Evolutionary conservation across 225 moss, liverwort and hornwort species (phyloP).

Genomic region (Physcomitrium patens): DNA sequence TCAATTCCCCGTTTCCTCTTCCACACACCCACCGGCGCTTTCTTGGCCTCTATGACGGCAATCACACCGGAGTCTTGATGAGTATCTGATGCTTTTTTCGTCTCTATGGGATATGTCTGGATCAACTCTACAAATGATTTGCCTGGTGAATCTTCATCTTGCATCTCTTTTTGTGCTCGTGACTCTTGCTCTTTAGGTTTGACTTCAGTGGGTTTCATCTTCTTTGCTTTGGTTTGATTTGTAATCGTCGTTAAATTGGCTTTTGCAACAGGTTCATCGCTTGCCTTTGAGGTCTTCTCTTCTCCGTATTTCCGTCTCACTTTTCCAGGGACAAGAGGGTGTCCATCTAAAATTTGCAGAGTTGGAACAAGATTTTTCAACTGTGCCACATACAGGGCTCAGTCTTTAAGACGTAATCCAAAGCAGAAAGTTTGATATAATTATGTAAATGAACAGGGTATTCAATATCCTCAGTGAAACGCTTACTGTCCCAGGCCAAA

Average conservation of each 20-base stretch:
- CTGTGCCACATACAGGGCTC: constrained; percentile 39
- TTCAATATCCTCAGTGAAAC: constrained; percentile 6
- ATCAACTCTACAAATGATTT: constrained; percentile 52
- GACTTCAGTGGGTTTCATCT: background rate
- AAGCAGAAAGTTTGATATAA: background rate
- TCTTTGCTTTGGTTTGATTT: constrained; percentile 31
- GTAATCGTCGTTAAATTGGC: background rate
- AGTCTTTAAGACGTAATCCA: constrained; percentile 11
- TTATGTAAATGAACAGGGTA: background rate
- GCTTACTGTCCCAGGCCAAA: background rate
- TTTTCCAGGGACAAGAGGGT: constrained; percentile 61
- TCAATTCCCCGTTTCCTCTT: constrained; percentile 48
- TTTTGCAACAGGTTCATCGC: constrained; percentile 31
- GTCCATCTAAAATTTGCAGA: constrained; percentile 82
- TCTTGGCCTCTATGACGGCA: constrained; percentile 62
- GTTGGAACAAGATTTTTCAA: constrained; percentile 67
- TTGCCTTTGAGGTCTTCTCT: constrained; percentile 39
- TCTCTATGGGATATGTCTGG: constrained; percentile 22
- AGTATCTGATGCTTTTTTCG: constrained; percentile 12
- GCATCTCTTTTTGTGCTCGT: constrained; percentile 5
- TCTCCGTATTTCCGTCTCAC: constrained; percentile 52
- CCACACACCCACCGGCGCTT: constrained; percentile 34
- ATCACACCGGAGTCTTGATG: constrained; percentile 61
- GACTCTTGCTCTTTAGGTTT: constrained; percentile 3
- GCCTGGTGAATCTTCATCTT: constrained; percentile 40